These are phyloP conservation scores for Lasiodiplodia citricola DNA, from an alignment of 2,329 filamentous ascomycete species.

Conservation along the genomic window DNA sequence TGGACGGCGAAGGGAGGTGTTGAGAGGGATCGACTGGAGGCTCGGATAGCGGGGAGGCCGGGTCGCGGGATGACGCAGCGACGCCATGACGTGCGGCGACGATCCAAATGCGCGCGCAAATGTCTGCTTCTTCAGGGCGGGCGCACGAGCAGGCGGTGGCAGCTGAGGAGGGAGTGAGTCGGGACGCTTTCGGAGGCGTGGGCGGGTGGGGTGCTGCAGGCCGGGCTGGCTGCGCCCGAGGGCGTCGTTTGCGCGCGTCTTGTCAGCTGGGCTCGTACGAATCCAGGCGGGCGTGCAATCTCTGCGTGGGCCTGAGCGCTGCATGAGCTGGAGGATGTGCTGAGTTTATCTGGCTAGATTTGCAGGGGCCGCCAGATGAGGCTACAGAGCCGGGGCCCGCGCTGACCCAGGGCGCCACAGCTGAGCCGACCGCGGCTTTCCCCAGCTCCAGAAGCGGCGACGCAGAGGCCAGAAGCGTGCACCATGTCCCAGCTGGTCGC, in stretches of 20 bases:
- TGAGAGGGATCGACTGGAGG: slow-evolving; percentile 9
- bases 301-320: slow-evolving; percentile 6
- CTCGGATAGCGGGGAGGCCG: slow-evolving; percentile 21
- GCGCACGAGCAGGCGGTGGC: neutral
- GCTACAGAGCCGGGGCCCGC: slow-evolving; percentile 1
- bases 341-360: slow-evolving; percentile 9
- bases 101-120: neutral
- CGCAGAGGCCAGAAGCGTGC: neutral
- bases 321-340: neutral
- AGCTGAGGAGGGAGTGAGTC: neutral
- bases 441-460: slow-evolving; percentile 1
- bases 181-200: slow-evolving; percentile 9
- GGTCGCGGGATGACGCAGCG: slow-evolving; percentile 20
- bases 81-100: slow-evolving; percentile 3
- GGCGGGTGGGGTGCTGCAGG: neutral
- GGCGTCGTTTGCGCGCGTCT: neutral
- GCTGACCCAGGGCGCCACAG: neutral
- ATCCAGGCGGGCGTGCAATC: neutral
- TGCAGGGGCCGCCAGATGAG: neutral
- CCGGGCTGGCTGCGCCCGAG: neutral
- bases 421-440: slow-evolving; percentile 7
- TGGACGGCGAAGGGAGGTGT: neutral
- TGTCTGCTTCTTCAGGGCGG: slow-evolving; percentile 4
- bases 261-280: neutral
- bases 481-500: neutral